Base-by-base conservation (phyloP, 2,329 filamentous ascomycete genomes). In the Aspergillus thermomutatus region DNA sequence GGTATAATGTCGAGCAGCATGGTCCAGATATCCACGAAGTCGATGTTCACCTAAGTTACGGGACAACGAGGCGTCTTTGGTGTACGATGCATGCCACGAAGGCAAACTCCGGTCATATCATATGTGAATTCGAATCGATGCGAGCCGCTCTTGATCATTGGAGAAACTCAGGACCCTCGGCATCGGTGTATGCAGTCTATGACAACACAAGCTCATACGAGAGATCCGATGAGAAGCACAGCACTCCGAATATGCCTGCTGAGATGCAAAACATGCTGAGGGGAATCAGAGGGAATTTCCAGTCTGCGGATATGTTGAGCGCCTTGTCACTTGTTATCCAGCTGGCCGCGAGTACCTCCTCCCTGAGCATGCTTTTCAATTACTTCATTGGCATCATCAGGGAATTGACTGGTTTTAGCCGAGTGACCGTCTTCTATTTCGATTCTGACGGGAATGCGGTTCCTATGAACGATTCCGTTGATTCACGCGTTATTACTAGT, bases 401-500 rank as follows among this genome's bases (percentile, higher is more conserved):
- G 68, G 92, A 96, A 67, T 71, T 96, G 50, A 95, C 91, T 0
- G 91, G 92, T 0, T 96, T 96, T 62, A 91, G 96, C 68, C 88
- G 92, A 14, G 90, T 96, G 49, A 92, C 96, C 89, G 83, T 96
- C 1, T 96, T 96, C 67, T 91, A 96, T 71, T 96, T 96, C 61
- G 92, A 96, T 70, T 80, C 86, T 3, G 74, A 81, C 1, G 94
- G 88, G 80, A 96, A 95, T 65, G 92, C 91, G n/a, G 86, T 90
- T 55, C 91, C 96, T 1, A 91, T 96, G 4, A 91, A 91, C 0
- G 92, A 96, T 70, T 78, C 96, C 10, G 89, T 96, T 9, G 90
- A 96, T 69, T 89, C 90, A 1, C 80, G 84, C n/a, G 85, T 87
- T 31, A 93, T 91, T 0, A 87, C 88, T 54, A 91, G 96, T 71